phyloP scores from a whole-genome alignment of 192 early-diverging fungal genomes.

The Coemansia furcata region DNA sequence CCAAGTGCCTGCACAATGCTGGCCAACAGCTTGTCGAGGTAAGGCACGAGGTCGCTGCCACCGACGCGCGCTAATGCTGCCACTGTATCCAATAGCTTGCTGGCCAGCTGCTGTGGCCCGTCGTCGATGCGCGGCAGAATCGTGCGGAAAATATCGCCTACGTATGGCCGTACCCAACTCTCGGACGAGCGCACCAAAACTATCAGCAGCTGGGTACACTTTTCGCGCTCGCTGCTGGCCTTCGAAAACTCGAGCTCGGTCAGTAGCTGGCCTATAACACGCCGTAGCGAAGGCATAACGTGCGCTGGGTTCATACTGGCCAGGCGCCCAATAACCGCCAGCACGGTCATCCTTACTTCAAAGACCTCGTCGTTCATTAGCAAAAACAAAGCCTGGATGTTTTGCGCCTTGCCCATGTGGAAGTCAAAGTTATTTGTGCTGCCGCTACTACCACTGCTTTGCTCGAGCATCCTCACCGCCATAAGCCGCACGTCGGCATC shows the following conservation, averaged over 20 bases:
- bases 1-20: conserved; percentile 87
- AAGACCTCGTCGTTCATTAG: conserved; percentile 92
- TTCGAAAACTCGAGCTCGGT: conserved; percentile 89
- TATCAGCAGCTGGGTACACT: conserved; percentile 62
- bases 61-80: conserved; percentile 77
- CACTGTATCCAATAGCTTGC: conserved; percentile 57
- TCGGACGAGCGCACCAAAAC: conserved; percentile 75
- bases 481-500: conserved; percentile 25
- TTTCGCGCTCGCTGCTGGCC: conserved; percentile 47
- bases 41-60: conserved; percentile 76
- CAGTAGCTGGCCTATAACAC: conserved; percentile 81
- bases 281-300: conserved; percentile 84
- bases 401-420: conserved; percentile 87
- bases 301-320: conserved; percentile 87
- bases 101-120: conserved; percentile 64
- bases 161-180: conserved; percentile 84
- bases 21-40: conserved; percentile 77
- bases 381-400: conserved; percentile 83
- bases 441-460: conserved; percentile 50
- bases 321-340: conserved; percentile 84
- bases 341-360: conserved; percentile 76
- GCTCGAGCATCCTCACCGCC: conserved; percentile 37
- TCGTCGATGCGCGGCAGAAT: conserved; percentile 82
- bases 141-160: conserved; percentile 81
- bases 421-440: conserved; percentile 76